phyloP scores from a whole-genome alignment of 495 filamentous ascomycete genomes.

The Penicillium lividum region DNA sequence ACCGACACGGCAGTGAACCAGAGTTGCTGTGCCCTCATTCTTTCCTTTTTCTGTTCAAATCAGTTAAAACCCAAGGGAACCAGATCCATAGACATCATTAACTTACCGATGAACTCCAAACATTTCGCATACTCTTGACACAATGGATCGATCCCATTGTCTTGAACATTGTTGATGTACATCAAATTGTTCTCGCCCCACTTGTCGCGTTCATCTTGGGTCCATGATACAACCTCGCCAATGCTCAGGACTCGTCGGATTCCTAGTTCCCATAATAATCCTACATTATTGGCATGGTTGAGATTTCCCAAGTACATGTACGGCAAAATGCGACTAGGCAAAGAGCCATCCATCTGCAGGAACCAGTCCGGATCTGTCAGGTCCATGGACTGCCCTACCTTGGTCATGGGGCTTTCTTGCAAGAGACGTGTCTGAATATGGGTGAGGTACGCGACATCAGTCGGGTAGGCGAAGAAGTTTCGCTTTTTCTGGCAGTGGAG shows the following conservation, averaged over 20 bases:
- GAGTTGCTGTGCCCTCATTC: constrained; percentile 72
- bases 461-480: constrained; percentile 95
- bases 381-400: constrained; percentile 26
- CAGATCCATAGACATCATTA: not conserved
- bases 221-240: constrained; percentile 87
- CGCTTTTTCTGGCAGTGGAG: constrained; percentile 78
- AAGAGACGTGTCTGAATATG: constrained; percentile 73
- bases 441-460: constrained; percentile 77
- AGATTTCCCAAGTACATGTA: constrained; percentile 97
- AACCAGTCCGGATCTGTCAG: constrained; percentile 74
- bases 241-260: constrained; percentile 89
- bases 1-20: constrained; percentile 95
- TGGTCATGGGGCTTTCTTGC: constrained; percentile 48
- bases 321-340: constrained; percentile 84
- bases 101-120: constrained; percentile 87
- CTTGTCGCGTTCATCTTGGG: constrained; percentile 59
- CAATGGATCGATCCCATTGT: constrained; percentile 93
- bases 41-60: constrained; percentile 67
- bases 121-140: constrained; percentile 86
- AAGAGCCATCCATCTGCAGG: constrained; percentile 78
- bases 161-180: constrained; percentile 81
- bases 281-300: constrained; percentile 88
- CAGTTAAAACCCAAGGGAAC: constrained; percentile 1
- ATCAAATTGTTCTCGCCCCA: constrained; percentile 78
- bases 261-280: constrained; percentile 73